Base-by-base conservation (phyloP, 2,329 filamentous ascomycete genomes). In the Cercospora sp. region DNA sequence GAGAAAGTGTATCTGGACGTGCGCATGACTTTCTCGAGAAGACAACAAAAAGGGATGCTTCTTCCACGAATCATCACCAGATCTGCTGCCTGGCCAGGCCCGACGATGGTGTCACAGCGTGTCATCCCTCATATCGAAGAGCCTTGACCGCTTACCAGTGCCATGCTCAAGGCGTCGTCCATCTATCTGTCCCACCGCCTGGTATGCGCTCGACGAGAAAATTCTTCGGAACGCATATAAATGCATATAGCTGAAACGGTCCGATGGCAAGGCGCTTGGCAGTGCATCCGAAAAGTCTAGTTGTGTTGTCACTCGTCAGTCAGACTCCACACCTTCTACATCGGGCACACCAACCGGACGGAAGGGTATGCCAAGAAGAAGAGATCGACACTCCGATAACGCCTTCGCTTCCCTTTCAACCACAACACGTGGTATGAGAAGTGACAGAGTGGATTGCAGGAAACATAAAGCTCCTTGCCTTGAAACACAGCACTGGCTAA, bases 221-320 rank as follows among this genome's bases (percentile, higher is more conserved):
- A 39, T 23, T 58, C n/a, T 23, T 31, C 20, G 59, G 20, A 16
- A 59, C 18, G 39, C 53, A 60, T n/a, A 12, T 16, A 13, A 51
- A 23, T 45, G 30, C 53, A 58, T 65, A 53, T 65, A 65, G 31
- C 31, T 59, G 53, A 60, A 45, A 65, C 63, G 51, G 51, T 30
- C 33, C 18, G n/a, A 26, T 3, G 36, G 33, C 36, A 36, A 58
- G 23, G 28, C 23, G 26, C 63, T 65, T 65, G 63, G 63, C 63
- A 33, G 20, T 12, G 16, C 3, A 10, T 23, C 31, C 18, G 58
- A 20, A 33, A 23, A 55, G 48, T 26, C 26, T 55, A 53, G 18
- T 28, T 53, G 23, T 39, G 31, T 16, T 60, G 30, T 23, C 8
- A 30, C 39, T 60, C 58, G 58, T 60, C 33, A 18, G 31, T 60